These are phyloP conservation scores for Phytophthora melonis DNA, from an alignment of 352 stramenopile species.

Conservation along the genomic window DNA sequence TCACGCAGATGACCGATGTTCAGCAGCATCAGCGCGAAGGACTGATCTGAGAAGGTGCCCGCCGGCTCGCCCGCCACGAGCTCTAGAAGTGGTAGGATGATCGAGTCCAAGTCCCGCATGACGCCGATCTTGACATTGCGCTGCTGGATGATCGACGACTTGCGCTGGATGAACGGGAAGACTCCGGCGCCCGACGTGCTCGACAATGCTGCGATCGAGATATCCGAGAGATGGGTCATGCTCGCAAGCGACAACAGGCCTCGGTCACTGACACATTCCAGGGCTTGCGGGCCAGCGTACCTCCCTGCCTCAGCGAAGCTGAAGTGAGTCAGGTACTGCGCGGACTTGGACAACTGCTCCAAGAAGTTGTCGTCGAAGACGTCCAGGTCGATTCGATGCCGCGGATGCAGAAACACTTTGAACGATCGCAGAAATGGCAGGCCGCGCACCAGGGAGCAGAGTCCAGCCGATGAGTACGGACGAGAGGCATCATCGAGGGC, in stretches of 20 bases:
- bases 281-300: conserved; percentile 43
- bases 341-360: conserved; percentile 26
- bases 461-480: conserved; percentile 42
- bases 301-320: conserved; percentile 42
- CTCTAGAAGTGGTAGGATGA: conserved; percentile 43
- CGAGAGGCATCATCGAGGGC: conserved; percentile 26
- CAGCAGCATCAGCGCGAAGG: conserved; percentile 52
- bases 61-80: conserved; percentile 36
- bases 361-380: conserved; percentile 55
- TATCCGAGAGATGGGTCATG: conserved; percentile 52
- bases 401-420: conserved; percentile 51
- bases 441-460: conserved; percentile 43
- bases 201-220: conserved; percentile 43
- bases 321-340: conserved; percentile 46
- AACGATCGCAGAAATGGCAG: conserved; percentile 45
- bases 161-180: conserved; percentile 39
- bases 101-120: conserved; percentile 41
- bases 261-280: conserved; percentile 40
- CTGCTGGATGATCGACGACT: conserved; percentile 40
- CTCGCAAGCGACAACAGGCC: conserved; percentile 40
- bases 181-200: conserved; percentile 29
- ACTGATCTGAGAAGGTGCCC: conserved; percentile 25
- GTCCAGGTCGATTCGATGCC: conserved; percentile 46
- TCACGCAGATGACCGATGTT: conserved; percentile 48
- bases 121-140: conserved; percentile 57